A percentile compares a stretch with the other conserved stretches of the same genome.
Evolutionary conservation across 225 moss, liverwort and hornwort genomes (phyloP).

Genomic region (Asterella californica): DNA sequence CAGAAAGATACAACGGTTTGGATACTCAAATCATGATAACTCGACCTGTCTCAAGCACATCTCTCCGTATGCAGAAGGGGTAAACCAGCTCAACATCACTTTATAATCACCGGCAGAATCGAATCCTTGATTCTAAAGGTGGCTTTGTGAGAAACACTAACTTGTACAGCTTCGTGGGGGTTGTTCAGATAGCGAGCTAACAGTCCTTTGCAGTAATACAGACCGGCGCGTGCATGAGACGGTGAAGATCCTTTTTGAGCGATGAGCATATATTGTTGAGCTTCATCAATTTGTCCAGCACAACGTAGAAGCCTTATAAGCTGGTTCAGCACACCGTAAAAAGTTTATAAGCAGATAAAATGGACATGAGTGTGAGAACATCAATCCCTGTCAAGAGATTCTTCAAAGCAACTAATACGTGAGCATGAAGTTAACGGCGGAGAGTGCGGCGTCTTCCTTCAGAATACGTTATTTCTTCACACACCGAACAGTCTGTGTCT

Average conservation of each 20-base stretch:
- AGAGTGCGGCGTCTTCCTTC: background rate
- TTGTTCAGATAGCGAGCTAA: slow-evolving; percentile 67
- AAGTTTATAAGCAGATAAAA: background rate
- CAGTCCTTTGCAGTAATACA: slow-evolving; percentile 84
- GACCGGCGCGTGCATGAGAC: slow-evolving; percentile 54
- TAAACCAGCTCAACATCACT: background rate
- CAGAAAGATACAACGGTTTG: background rate
- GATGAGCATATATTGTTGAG: slow-evolving; percentile 43
- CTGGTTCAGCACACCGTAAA: slow-evolving; percentile 28
- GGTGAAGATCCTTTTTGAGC: slow-evolving; percentile 46
- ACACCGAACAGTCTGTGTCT: too few relatives aligned
- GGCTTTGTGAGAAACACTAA: background rate
- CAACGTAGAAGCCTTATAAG: slow-evolving; percentile 60
- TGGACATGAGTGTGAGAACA: background rate
- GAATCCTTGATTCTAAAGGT: background rate
- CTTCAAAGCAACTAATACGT: background rate
- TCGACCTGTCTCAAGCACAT: background rate
- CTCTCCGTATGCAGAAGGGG: background rate
- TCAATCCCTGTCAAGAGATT: too few relatives aligned
- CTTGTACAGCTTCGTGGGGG: slow-evolving; percentile 60
- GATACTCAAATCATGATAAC: background rate
- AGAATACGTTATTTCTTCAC: too few relatives aligned
- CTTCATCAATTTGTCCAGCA: slow-evolving; percentile 67
- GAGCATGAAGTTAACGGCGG: background rate
- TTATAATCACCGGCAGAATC: background rate